Conservation (phyloP, 352 stramenopile species). For the Globisporangium orthogonon region DNA sequence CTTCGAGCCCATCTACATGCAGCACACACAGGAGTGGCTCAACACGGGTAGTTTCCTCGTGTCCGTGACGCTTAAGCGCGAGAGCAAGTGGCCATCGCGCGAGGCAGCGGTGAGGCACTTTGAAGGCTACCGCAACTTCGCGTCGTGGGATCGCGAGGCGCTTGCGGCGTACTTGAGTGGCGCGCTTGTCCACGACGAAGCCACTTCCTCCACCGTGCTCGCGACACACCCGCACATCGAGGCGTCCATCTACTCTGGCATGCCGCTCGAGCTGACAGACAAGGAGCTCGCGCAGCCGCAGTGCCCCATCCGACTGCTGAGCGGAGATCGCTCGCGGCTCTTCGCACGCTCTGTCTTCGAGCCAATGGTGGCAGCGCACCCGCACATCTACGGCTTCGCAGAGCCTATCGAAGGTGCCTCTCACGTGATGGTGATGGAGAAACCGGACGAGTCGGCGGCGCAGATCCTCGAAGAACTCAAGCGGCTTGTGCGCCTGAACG, state of each 20-base stretch:
- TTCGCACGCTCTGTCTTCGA: conserved; percentile 27
- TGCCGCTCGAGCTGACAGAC: conserved; percentile 24
- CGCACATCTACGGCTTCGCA: conserved; percentile 34
- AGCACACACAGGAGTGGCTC: conserved; percentile 6
- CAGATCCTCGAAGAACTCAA: conserved; percentile 32
- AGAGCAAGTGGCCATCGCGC: conserved; percentile 16
- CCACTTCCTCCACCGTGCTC: conserved; percentile 21
- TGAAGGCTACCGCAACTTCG: conserved; percentile 32
- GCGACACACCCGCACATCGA: conserved; percentile 44
- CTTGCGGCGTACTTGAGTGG: conserved; percentile 29
- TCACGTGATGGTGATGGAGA: conserved; percentile 50
- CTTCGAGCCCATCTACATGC: conserved; percentile 32
- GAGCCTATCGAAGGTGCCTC: conserved; percentile 29
- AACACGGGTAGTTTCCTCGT: conserved; percentile 24
- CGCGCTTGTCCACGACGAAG: conserved; percentile 13
- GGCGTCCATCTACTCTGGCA: conserved; percentile 33
- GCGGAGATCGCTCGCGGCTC: conserved; percentile 40
- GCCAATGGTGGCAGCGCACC: conserved; percentile 19
- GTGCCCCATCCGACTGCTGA: conserved; percentile 33
- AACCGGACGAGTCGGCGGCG: conserved; percentile 27
- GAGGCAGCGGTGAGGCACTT: conserved; percentile 22
- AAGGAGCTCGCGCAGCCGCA: conserved; percentile 26
- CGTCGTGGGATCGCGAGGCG: conserved; percentile 27
- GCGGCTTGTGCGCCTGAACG: conserved; percentile 12
- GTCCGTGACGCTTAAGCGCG: conserved; percentile 28